phyloP scores from a whole-genome alignment of 2,329 filamentous ascomycete genomes.

The Alternaria hordeiaustralica region DNA sequence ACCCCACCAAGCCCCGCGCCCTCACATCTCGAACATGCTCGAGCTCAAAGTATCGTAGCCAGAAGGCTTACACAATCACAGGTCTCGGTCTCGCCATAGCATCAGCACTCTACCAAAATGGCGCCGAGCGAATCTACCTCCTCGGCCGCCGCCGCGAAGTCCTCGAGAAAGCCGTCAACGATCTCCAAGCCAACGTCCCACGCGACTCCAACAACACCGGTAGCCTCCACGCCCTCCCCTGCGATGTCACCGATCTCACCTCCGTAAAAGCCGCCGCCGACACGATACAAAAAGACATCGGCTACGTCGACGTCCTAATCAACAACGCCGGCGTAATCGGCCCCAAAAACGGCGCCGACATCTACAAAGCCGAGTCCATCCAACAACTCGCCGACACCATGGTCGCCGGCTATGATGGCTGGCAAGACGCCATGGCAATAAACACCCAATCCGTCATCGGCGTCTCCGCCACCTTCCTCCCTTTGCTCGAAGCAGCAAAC shows the following conservation, averaged over 20 bases:
- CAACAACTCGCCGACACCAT: conserved; percentile 53
- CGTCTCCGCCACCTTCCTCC: conserved; percentile 54
- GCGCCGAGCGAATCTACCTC: conserved; percentile 54
- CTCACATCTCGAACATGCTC: neutral
- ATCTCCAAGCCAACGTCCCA: conserved; percentile 40
- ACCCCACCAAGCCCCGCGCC: conserved; percentile 37
- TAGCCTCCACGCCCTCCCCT: conserved; percentile 50
- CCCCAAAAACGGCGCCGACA: conserved; percentile 50
- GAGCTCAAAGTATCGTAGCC: neutral
- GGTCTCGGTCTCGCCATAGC: conserved; percentile 51
- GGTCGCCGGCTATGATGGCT: conserved; percentile 39
- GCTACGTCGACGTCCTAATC: conserved; percentile 60
- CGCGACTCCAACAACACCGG: conserved; percentile 23
- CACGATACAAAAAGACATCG: conserved; percentile 51
- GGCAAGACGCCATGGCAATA: conserved; percentile 50
- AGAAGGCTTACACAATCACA: conserved; percentile 19
- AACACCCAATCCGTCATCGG: conserved; percentile 55
- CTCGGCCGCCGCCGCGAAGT: conserved; percentile 52
- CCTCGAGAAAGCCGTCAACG: conserved; percentile 50
- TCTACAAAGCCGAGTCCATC: conserved; percentile 54
- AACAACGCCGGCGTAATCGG: conserved; percentile 60
- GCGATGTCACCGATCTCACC: conserved; percentile 52
- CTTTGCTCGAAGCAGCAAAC: conserved; percentile 55
- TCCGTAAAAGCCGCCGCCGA: conserved; percentile 52
- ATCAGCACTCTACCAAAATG: conserved; percentile 50